Conservation (phyloP, 352 stramenopile genomes). For the Phytophthora citrophthora region DNA sequence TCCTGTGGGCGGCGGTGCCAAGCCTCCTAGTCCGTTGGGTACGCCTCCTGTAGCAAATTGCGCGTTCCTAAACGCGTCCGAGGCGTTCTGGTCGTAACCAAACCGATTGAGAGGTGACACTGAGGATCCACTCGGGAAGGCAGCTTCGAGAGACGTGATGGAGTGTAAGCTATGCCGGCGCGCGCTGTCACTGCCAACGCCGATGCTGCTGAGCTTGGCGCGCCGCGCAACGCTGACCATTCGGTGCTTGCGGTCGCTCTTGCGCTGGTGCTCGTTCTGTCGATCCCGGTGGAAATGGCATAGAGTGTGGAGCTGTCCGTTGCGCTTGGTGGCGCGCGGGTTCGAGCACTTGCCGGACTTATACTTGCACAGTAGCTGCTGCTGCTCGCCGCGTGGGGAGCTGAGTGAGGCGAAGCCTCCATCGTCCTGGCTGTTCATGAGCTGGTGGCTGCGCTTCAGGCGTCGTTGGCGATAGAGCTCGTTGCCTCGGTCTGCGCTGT, state of each 20-base stretch:
- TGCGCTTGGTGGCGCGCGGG: constrained; percentile 83
- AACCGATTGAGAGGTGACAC: constrained; percentile 39
- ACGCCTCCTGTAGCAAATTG: constrained; percentile 27
- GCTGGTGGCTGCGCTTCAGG: constrained; percentile 37
- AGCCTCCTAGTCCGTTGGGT: constrained; percentile 18
- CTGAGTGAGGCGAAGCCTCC: constrained; percentile 45
- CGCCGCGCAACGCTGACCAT: constrained; percentile 78
- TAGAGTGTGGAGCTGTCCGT: constrained; percentile 84
- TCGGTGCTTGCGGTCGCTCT: constrained; percentile 89
- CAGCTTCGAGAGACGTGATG: constrained; percentile 48
- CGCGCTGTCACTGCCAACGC: constrained; percentile 43
- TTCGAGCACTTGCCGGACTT: constrained; percentile 89
- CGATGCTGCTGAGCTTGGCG: constrained; percentile 75
- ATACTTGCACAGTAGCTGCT: constrained; percentile 82
- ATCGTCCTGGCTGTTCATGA: constrained; percentile 44
- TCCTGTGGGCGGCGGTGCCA: constrained; percentile 16
- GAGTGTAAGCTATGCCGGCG: constrained; percentile 48
- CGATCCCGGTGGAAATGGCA: constrained; percentile 86
- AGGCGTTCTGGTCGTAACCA: constrained; percentile 41
- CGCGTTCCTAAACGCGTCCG: constrained; percentile 43
- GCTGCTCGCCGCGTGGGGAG: constrained; percentile 40
- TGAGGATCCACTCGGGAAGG: constrained; percentile 38
- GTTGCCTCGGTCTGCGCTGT: constrained; percentile 36
- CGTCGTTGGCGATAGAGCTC: constrained; percentile 41
- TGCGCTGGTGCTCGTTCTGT: constrained; percentile 88